Conservation (phyloP, 2,329 filamentous ascomycete species). For the Verticillium dahliae region DNA sequence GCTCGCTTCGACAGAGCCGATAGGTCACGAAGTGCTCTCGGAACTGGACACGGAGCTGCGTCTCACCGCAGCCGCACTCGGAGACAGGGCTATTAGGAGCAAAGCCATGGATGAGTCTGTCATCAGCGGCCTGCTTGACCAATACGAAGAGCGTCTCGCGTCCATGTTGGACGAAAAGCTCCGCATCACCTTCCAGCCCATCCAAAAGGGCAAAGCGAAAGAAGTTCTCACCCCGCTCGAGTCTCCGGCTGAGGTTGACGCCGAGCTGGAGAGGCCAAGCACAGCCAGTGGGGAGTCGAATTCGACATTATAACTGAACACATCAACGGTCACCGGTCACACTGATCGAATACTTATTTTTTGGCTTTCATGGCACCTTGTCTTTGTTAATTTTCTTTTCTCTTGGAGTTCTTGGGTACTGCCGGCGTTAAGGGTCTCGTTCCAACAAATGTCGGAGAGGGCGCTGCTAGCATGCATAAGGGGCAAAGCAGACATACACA, state of each 20-base stretch:
- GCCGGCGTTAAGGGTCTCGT: neutral
- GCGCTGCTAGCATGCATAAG: neutral
- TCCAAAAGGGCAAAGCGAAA: conserved; percentile 21
- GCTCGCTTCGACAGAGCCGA: conserved; percentile 47
- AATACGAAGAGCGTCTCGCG: conserved; percentile 68
- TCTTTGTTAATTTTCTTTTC: neutral
- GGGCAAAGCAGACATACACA: neutral
- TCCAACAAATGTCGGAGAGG: neutral
- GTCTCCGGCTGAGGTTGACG: conserved; percentile 9
- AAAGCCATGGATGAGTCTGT: conserved; percentile 52
- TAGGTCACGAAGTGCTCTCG: conserved; percentile 51
- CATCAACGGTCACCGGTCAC: neutral
- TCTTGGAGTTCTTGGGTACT: neutral
- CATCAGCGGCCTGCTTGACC: conserved; percentile 57
- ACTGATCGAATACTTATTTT: neutral
- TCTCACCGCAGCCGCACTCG: conserved; percentile 54
- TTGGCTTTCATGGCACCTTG: neutral
- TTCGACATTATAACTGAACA: conserved; percentile 9
- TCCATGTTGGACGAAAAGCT: conserved; percentile 68
- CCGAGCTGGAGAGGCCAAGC: conserved; percentile 20
- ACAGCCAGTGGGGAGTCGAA: conserved; percentile 26
- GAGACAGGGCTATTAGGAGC: conserved; percentile 48
- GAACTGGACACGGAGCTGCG: conserved; percentile 60
- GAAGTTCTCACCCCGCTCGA: conserved; percentile 8
- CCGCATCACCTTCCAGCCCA: conserved; percentile 30